A percentile compares a stretch with the other conserved stretches of the same genome.
phyloP scores from a whole-genome alignment of 225 moss, liverwort and hornwort species.

The Ulota crispa region DNA sequence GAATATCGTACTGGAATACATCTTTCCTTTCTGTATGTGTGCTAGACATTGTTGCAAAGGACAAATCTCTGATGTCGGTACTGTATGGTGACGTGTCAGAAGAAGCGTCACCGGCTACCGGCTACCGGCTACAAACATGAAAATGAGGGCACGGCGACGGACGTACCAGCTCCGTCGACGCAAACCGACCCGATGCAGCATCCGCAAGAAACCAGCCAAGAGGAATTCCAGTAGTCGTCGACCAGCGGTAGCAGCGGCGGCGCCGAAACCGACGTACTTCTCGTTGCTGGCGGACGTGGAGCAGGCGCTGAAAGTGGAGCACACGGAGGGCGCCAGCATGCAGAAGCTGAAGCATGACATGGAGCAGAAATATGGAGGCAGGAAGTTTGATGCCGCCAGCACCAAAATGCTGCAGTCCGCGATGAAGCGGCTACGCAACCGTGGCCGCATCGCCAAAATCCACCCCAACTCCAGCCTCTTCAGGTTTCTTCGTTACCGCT shows the following conservation, averaged over 20 bases:
- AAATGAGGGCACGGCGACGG: too few relatives aligned
- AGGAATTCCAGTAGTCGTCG: too few relatives aligned
- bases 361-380: constrained; percentile 16
- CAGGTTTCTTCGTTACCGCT: background rate
- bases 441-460: constrained; percentile 21
- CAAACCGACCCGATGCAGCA: background rate
- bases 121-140: too few relatives aligned
- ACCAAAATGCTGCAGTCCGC: constrained; percentile 28
- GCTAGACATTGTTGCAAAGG: too few relatives aligned
- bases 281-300: constrained; percentile 26
- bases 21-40: too few relatives aligned
- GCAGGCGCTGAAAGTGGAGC: constrained; percentile 3
- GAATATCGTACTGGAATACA: too few relatives aligned
- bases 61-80: too few relatives aligned
- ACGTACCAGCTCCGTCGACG: too few relatives aligned
- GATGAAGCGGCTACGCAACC: constrained; percentile 32
- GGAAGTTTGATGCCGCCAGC: background rate
- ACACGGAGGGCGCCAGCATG: constrained; percentile 25
- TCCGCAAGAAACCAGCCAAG: background rate
- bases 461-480: constrained; percentile 16
- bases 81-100: too few relatives aligned
- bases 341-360: constrained; percentile 26
- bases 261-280: constrained; percentile 21
- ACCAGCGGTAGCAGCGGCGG: background rate
- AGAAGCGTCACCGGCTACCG: too few relatives aligned